Evolutionary conservation across 352 stramenopile genomes (phyloP), one percentile per base, ranked within the genome.

Genomic region (Globisporangium spiculum): DNA sequence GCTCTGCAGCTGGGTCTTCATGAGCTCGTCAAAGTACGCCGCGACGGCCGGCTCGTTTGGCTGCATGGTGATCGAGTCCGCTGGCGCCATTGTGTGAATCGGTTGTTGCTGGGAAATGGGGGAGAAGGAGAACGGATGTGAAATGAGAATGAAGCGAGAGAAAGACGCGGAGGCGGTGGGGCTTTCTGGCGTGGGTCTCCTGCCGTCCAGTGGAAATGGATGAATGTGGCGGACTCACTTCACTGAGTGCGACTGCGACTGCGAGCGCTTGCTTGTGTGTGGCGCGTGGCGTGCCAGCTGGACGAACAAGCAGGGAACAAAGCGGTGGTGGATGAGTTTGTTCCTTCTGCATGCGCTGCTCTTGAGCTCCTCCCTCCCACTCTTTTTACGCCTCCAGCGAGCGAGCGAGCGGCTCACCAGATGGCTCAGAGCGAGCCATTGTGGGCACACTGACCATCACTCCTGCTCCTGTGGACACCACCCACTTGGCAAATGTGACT

Each of bases 1-100:
- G 22, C 67, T 71, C 56, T 80, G 74, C 27, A 92, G 72, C 24
- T 86, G 75, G 55, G 74, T 75, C 62, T 84, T 71, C 65, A 92
- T 70, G 60, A 89, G 70, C 62, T 77, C 79, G 46, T 87, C 69
- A 67, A 92, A 92, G 77, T 89, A 92, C 52, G 80, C 77, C 59
- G 77, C 71, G 53, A 89, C 76, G 34, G 68, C 70, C 12, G 77
- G 74, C 12, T 72, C 68, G 63, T 81, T 85, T 22, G 75, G 67
- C 65, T 87, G 78, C 75, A 84, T 85, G n/a, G 34, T 64, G 38
- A 38, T 59, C 4, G 48, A 67, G 41, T 59, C 60, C 27, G 54
- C 38, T 36, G 46, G 64, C 22, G 54, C 58, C 38, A 69, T 57
- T 44, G 12, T 5, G 26, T 38, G 12, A 38, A 16, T 24, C 9